Percentiles rank a stretch among this genome's conserved stretches.
These are phyloP conservation scores for Graphilbum sp. DNA, from an alignment of 2,329 filamentous ascomycete species.

Conservation along the genomic window DNA sequence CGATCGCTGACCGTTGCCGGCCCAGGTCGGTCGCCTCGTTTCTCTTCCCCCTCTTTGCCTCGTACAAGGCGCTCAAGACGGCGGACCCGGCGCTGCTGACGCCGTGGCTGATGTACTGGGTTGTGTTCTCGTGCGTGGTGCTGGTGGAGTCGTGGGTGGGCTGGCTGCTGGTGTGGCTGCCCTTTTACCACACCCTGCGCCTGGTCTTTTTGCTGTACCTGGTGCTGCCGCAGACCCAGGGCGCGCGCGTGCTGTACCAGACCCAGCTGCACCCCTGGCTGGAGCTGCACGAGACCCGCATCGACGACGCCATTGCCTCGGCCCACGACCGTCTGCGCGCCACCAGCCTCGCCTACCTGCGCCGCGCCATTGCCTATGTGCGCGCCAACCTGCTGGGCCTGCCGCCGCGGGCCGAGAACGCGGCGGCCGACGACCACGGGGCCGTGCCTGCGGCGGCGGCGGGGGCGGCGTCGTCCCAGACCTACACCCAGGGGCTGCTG, in stretches of 20 bases:
- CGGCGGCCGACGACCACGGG: slow-evolving; percentile 17
- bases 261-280: slow-evolving; percentile 79
- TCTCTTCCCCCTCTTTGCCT: slow-evolving; percentile 89
- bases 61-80: slow-evolving; percentile 93
- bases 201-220: slow-evolving; percentile 82
- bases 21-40: slow-evolving; percentile 69
- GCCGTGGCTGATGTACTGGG: slow-evolving; percentile 99
- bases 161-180: slow-evolving; percentile 79
- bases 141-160: slow-evolving; percentile 75
- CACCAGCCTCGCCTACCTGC: slow-evolving; percentile 59
- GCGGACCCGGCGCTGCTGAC: slow-evolving; percentile 76
- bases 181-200: slow-evolving; percentile 87
- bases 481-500: slow-evolving; percentile 68
- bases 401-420: slow-evolving; percentile 30
- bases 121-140: slow-evolving; percentile 68
- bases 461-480: slow-evolving; percentile 21
- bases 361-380: slow-evolving; percentile 34
- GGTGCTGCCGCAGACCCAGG: slow-evolving; percentile 93
- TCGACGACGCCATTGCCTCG: slow-evolving; percentile 77
- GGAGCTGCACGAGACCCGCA: slow-evolving; percentile 67
- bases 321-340: slow-evolving; percentile 63
- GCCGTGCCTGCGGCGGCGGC: slow-evolving; percentile 15
- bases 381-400: slow-evolving; percentile 53
- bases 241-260: slow-evolving; percentile 73
- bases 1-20: slow-evolving; percentile 5